Evolutionary conservation across 495 filamentous ascomycete genomes (phyloP).

Genomic region (Neurospora hispaniola): DNA sequence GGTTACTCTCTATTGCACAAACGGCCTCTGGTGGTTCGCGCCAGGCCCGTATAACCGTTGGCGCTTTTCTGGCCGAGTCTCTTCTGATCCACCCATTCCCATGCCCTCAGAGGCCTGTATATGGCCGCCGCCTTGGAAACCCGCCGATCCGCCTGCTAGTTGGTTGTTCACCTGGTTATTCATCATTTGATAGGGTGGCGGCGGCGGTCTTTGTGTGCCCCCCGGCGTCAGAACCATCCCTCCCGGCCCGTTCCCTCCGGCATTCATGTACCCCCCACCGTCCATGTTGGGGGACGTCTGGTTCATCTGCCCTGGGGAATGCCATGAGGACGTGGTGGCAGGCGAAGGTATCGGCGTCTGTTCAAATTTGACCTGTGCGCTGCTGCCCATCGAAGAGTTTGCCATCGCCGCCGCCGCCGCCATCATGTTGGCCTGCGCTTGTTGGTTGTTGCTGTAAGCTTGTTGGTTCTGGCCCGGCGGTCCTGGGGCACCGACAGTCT

Average conservation of each 20-base stretch:
- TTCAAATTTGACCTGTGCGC: slow-evolving; percentile 66
- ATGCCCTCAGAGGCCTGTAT: slow-evolving; percentile 19
- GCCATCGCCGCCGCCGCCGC: slow-evolving; percentile 5
- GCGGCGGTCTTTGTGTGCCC: slow-evolving; percentile 21
- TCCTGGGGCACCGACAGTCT: slow-evolving; percentile 11
- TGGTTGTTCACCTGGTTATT: neutral
- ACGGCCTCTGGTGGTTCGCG: slow-evolving; percentile 14
- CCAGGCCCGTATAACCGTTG: slow-evolving; percentile 28
- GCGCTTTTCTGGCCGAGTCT: slow-evolving; percentile 27
- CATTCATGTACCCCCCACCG: slow-evolving; percentile 28
- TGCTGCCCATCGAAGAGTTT: slow-evolving; percentile 7
- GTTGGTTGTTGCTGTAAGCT: slow-evolving; percentile 3
- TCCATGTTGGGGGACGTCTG: slow-evolving; percentile 50
- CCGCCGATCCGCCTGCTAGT: slow-evolving; percentile 12
- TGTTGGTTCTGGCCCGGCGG: slow-evolving; percentile 27
- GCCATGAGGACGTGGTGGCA: slow-evolving; percentile 58
- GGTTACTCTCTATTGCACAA: slow-evolving; percentile 8
- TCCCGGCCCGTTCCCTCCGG: slow-evolving; percentile 24
- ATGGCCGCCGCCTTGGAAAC: slow-evolving; percentile 11
- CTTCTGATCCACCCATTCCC: slow-evolving; percentile 5
- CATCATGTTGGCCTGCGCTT: neutral
- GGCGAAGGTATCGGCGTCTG: slow-evolving; percentile 71
- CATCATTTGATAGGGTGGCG: neutral
- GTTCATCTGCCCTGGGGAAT: slow-evolving; percentile 59
- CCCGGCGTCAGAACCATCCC: slow-evolving; percentile 37